Conservation (phyloP, 129 eudicot species). For the Lonicera japonica region DNA sequence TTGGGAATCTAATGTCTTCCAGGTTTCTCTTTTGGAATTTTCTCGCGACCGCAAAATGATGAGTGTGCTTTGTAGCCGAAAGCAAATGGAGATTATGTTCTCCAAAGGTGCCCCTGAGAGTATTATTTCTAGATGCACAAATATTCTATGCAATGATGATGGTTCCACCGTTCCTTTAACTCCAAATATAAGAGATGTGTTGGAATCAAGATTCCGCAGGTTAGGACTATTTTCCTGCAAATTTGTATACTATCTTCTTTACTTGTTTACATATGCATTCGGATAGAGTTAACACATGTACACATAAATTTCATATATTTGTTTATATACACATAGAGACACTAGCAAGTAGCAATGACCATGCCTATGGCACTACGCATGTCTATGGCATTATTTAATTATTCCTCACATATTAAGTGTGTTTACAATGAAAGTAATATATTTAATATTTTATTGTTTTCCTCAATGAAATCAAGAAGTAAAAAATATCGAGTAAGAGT, state of each 20-base stretch:
- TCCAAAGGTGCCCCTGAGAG: constrained; percentile 99
- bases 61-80: constrained; percentile 97
- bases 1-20: constrained; percentile 23
- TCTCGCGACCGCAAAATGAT: constrained; percentile 99
- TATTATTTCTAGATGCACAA: constrained; percentile 77
- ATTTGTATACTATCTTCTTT: neutral
- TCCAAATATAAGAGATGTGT: constrained; percentile 56
- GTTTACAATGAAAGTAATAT: too few relatives aligned
- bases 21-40: constrained; percentile 88
- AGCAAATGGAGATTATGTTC: constrained; percentile 85
- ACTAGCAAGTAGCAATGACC: too few relatives aligned
- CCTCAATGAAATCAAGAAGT: neutral
- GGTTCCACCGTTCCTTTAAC: constrained; percentile 85
- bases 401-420: too few relatives aligned
- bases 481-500: neutral
- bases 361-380: too few relatives aligned
- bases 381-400: too few relatives aligned
- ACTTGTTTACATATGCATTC: neutral
- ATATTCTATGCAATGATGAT: constrained; percentile 82
- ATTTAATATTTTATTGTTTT: too few relatives aligned
- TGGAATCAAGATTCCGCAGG: constrained; percentile 86
- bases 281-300: neutral
- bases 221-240: constrained; percentile 17
- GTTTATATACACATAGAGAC: too few relatives aligned
- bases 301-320: neutral